Evolutionary conservation across 2,329 filamentous ascomycete species (phyloP).

Genomic region (Amylocarpus encephaloides): DNA sequence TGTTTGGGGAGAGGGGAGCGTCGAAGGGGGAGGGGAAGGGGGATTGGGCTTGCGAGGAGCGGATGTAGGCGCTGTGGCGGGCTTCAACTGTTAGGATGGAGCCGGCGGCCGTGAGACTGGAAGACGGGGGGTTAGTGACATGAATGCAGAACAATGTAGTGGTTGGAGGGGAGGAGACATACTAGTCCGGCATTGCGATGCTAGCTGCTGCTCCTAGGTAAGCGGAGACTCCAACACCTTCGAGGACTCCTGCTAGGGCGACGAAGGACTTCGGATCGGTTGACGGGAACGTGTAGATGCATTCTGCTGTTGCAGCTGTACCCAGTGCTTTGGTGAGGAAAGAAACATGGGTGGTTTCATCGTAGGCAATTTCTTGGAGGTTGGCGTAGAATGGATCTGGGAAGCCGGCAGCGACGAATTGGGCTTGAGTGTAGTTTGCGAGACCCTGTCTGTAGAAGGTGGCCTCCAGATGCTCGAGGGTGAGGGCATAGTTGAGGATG

Average conservation of each 20-base stretch:
- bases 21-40: constrained; percentile 57
- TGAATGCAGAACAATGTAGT: neutral
- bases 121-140: neutral
- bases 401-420: constrained; percentile 48
- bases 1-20: constrained; percentile 48
- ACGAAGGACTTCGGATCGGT: constrained; percentile 45
- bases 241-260: constrained; percentile 45
- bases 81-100: constrained; percentile 60
- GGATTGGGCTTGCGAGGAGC: constrained; percentile 40
- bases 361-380: constrained; percentile 46
- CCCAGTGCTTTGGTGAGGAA: constrained; percentile 46
- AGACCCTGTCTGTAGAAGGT: constrained; percentile 57
- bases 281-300: constrained; percentile 51
- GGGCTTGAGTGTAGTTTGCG: constrained; percentile 41
- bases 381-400: constrained; percentile 48
- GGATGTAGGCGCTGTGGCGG: constrained; percentile 51
- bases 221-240: constrained; percentile 51
- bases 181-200: constrained; percentile 49
- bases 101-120: constrained; percentile 49
- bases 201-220: constrained; percentile 57
- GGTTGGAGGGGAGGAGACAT: neutral
- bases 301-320: constrained; percentile 44
- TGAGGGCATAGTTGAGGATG: constrained; percentile 42
- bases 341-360: constrained; percentile 52
- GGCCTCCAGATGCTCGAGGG: constrained; percentile 52